phyloP scores from a whole-genome alignment of 371 early-diverging fungal genomes.

The Syncephalastrum racemosum region DNA sequence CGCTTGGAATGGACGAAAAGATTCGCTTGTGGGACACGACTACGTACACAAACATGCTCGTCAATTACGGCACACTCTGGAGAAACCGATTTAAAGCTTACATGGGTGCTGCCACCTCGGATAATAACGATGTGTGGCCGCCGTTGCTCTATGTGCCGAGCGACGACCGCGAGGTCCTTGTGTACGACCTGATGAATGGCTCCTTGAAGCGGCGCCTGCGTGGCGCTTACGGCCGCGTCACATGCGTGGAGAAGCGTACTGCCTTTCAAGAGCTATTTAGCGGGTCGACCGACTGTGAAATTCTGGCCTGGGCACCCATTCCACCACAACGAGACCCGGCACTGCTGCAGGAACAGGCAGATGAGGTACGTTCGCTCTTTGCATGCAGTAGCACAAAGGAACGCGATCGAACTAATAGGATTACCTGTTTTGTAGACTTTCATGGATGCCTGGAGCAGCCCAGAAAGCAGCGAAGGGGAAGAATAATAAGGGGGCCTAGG shows the following conservation, averaged over 20 bases:
- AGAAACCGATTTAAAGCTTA: constrained; percentile 51
- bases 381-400: background rate
- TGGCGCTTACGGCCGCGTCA: constrained; percentile 67
- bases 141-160: constrained; percentile 61
- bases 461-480: constrained; percentile 23
- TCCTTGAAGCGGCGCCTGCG: constrained; percentile 49
- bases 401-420: too few relatives aligned
- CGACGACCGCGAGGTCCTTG: constrained; percentile 59
- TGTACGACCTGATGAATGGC: constrained; percentile 64
- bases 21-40: constrained; percentile 82
- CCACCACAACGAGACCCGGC: constrained; percentile 9
- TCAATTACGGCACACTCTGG: constrained; percentile 63
- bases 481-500: constrained; percentile 4
- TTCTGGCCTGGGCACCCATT: constrained; percentile 68
- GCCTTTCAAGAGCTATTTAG: constrained; percentile 63
- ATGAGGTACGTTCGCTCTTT: background rate
- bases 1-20: constrained; percentile 72
- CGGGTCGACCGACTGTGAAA: constrained; percentile 66
- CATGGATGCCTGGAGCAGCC: constrained; percentile 39
- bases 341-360: constrained; percentile 4
- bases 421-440: background rate
- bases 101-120: constrained; percentile 48
- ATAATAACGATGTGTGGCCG: constrained; percentile 41
- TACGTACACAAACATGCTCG: constrained; percentile 63
- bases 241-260: constrained; percentile 58